phyloP scores from a whole-genome alignment of 768 basidiomycete genomes.

The Podaxis rugospora region DNA sequence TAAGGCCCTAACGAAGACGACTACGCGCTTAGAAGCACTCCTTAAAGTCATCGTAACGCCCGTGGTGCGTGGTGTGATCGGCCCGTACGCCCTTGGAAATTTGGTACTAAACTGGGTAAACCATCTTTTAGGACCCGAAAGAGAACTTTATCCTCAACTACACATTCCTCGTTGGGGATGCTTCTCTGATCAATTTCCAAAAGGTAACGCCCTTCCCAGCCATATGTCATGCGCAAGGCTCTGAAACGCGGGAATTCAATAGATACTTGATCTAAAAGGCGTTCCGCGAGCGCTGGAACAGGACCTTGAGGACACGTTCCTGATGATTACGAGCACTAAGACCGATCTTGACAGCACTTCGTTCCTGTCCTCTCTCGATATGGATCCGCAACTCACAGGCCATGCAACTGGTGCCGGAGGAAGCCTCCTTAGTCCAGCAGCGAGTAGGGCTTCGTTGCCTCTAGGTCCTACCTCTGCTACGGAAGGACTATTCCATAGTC shows the following conservation, averaged over 20 bases:
- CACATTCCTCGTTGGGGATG: slow-evolving; percentile 89
- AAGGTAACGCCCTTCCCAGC: slow-evolving; percentile 50
- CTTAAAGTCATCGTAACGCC: slow-evolving; percentile 96
- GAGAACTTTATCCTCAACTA: slow-evolving; percentile 97
- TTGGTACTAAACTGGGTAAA: background rate
- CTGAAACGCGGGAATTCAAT: background rate
- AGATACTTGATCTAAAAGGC: slow-evolving; percentile 96
- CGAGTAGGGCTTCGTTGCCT: slow-evolving; percentile 56
- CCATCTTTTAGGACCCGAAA: slow-evolving; percentile 65
- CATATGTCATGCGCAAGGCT: background rate
- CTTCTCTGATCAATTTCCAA: slow-evolving; percentile 96
- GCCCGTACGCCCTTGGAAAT: background rate
- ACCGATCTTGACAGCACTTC: slow-evolving; percentile 85
- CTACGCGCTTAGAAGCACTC: slow-evolving; percentile 81
- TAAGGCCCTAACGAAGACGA: slow-evolving; percentile 75
- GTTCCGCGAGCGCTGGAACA: slow-evolving; percentile 85
- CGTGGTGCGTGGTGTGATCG: slow-evolving; percentile 47
- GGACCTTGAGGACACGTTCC: slow-evolving; percentile 84
- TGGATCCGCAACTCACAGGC: slow-evolving; percentile 72
- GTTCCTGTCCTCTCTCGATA: slow-evolving; percentile 90
- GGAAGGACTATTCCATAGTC: slow-evolving; percentile 56
- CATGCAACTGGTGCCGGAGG: slow-evolving; percentile 26
- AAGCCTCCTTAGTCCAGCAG: slow-evolving; percentile 62
- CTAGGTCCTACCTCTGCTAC: slow-evolving; percentile 27
- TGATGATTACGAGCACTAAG: slow-evolving; percentile 90